Evolutionary conservation across 768 basidiomycete species (phyloP).

Genomic region (Lentinula sp.): DNA sequence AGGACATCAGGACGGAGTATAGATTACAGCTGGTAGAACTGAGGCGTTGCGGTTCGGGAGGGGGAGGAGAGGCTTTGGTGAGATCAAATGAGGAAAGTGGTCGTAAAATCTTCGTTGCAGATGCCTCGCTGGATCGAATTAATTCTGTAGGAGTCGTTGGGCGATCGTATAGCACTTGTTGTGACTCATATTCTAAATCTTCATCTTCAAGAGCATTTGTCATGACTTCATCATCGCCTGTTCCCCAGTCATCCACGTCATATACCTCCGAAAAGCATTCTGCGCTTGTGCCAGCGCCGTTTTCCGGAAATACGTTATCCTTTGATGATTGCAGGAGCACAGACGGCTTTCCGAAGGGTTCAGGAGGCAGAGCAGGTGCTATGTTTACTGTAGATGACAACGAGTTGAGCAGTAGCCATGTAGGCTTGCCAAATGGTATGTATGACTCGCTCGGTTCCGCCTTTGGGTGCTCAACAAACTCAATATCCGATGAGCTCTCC

Average conservation of each 20-base stretch:
- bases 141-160: neutral
- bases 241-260: slow-evolving; percentile 54
- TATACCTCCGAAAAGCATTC: neutral
- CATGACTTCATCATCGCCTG: slow-evolving; percentile 64
- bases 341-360: slow-evolving; percentile 5
- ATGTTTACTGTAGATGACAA: neutral
- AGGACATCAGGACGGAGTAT: slow-evolving; percentile 89
- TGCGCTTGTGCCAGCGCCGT: neutral
- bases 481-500: slow-evolving; percentile 24
- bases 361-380: neutral
- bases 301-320: neutral
- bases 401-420: neutral
- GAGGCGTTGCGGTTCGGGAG: neutral
- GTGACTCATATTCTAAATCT: slow-evolving; percentile 24
- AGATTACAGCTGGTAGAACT: slow-evolving; percentile 22
- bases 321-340: slow-evolving; percentile 1
- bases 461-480: slow-evolving; percentile 21
- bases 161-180: slow-evolving; percentile 33
- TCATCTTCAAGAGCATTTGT: slow-evolving; percentile 18
- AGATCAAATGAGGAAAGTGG: slow-evolving; percentile 18
- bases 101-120: slow-evolving; percentile 11
- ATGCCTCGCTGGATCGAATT: neutral
- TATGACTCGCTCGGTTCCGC: slow-evolving; percentile 7
- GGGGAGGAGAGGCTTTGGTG: neutral
- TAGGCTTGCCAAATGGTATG: slow-evolving; percentile 2